phyloP scores from a whole-genome alignment of 805 yeast species.

The Metschnikowia borealis region DNA sequence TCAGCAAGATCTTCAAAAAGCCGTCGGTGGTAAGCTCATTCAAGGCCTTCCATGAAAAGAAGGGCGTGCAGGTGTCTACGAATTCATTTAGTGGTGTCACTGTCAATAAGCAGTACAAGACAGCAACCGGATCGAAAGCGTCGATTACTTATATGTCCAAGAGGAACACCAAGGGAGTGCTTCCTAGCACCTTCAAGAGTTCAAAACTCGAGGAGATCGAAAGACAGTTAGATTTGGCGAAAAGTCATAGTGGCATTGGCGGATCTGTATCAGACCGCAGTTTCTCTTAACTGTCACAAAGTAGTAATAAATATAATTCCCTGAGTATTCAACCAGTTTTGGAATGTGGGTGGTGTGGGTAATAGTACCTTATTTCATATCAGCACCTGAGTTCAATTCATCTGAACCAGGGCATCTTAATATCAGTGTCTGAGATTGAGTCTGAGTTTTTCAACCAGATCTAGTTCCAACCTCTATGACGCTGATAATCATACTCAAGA shows the following conservation, averaged over 20 bases:
- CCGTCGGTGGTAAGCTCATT: conserved; percentile 49
- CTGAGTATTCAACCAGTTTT: not conserved
- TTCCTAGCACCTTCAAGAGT: conserved; percentile 19
- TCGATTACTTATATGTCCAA: conserved; percentile 54
- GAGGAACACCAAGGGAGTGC: conserved; percentile 21
- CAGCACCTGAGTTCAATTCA: not conserved
- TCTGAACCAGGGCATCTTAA: not conserved
- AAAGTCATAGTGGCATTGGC: conserved; percentile 12
- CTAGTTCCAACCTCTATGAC: not conserved
- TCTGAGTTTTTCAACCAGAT: conserved; percentile 5
- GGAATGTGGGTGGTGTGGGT: not conserved
- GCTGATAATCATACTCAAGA: not conserved
- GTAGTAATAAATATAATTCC: not conserved
- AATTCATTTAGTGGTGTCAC: conserved; percentile 46
- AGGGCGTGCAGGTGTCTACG: conserved; percentile 39
- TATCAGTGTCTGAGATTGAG: not conserved
- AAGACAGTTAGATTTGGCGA: conserved; percentile 20
- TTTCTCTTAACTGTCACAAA: not conserved
- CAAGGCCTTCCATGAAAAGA: conserved; percentile 34
- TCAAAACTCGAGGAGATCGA: conserved; percentile 26
- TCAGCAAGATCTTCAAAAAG: conserved; percentile 38
- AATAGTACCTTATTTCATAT: not conserved
- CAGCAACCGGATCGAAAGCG: conserved; percentile 53
- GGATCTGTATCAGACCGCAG: conserved; percentile 4
- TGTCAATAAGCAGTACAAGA: conserved; percentile 49